Evolutionary conservation across 2,329 filamentous ascomycete species (phyloP).

Genomic region (Monosporascus cannonballus): DNA sequence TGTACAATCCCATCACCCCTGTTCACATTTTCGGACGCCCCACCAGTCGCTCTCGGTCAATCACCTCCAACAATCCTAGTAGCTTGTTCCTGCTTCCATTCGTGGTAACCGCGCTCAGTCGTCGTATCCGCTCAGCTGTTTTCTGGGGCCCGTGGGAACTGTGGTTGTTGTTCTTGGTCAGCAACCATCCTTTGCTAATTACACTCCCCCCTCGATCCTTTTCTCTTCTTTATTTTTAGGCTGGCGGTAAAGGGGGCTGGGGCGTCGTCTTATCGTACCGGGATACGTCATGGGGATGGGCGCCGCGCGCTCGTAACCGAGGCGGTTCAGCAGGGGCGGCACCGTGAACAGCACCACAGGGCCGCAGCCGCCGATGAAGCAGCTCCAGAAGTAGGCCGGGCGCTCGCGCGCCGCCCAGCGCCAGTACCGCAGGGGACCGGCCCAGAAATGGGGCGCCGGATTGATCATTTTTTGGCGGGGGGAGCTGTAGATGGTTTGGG

Average conservation of each 20-base stretch:
- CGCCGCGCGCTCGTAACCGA: conserved; percentile 69
- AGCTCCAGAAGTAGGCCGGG: conserved; percentile 86
- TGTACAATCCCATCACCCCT: too few relatives aligned
- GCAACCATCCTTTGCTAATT: conserved; percentile 5
- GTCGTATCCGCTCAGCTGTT: conserved; percentile 55
- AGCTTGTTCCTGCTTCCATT: neutral
- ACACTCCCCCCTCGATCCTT: neutral
- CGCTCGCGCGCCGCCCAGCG: conserved; percentile 84
- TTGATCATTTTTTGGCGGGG: conserved; percentile 47
- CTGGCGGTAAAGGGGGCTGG: neutral
- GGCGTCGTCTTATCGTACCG: conserved; percentile 48
- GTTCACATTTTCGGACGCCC: too few relatives aligned
- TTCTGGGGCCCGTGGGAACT: conserved; percentile 56
- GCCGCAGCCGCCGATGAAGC: conserved; percentile 66
- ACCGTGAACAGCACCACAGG: conserved; percentile 65
- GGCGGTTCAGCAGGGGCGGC: conserved; percentile 63
- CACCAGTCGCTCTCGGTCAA: too few relatives aligned
- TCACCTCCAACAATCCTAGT: too few relatives aligned
- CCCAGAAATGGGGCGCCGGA: conserved; percentile 72
- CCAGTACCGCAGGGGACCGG: conserved; percentile 74
- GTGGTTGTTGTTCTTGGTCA: conserved; percentile 12
- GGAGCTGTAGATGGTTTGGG: neutral
- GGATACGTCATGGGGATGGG: conserved; percentile 87
- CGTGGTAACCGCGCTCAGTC: conserved; percentile 32
- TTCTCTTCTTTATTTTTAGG: neutral